phyloP scores from a whole-genome alignment of 2,329 filamentous ascomycete species.

The Arthroderma sp. region DNA sequence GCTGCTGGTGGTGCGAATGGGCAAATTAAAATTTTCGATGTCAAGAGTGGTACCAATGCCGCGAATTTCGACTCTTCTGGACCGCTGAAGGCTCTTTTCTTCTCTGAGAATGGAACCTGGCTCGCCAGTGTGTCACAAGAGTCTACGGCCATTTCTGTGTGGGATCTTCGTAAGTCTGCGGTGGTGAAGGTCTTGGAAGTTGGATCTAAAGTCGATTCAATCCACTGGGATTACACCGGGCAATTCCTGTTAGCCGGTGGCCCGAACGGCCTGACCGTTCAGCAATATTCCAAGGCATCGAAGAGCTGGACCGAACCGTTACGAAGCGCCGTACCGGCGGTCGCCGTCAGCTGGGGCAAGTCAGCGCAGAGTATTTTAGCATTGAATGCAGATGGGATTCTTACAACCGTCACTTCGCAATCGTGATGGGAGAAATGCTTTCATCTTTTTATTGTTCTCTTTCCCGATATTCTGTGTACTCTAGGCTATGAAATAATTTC shows the following conservation, averaged over 20 bases:
- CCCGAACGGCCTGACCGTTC: slow-evolving; percentile 66
- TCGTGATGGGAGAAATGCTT: slow-evolving; percentile 24
- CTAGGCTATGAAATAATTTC: background rate
- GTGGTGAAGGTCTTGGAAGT: slow-evolving; percentile 75
- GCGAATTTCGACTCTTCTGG: slow-evolving; percentile 55
- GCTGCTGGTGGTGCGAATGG: slow-evolving; percentile 69
- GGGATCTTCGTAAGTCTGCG: slow-evolving; percentile 78
- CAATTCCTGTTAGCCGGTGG: slow-evolving; percentile 81
- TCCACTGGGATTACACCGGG: slow-evolving; percentile 89
- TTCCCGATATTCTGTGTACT: background rate
- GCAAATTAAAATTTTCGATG: slow-evolving; percentile 78
- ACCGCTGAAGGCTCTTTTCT: slow-evolving; percentile 62
- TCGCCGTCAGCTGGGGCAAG: slow-evolving; percentile 64
- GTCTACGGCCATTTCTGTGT: slow-evolving; percentile 68
- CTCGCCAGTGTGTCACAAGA: slow-evolving; percentile 70
- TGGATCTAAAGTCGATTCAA: slow-evolving; percentile 59
- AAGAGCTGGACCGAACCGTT: slow-evolving; percentile 86
- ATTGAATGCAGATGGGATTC: slow-evolving; percentile 58
- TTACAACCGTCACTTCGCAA: slow-evolving; percentile 54
- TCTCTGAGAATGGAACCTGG: slow-evolving; percentile 97
- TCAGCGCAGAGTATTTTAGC: slow-evolving; percentile 61
- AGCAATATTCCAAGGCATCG: slow-evolving; percentile 73
- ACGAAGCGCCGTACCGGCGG: slow-evolving; percentile 58
- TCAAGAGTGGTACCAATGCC: slow-evolving; percentile 62
- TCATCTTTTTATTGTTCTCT: background rate